Conservation (phyloP, 2,329 filamentous ascomycete genomes). For the Xylariaceae sp. region DNA sequence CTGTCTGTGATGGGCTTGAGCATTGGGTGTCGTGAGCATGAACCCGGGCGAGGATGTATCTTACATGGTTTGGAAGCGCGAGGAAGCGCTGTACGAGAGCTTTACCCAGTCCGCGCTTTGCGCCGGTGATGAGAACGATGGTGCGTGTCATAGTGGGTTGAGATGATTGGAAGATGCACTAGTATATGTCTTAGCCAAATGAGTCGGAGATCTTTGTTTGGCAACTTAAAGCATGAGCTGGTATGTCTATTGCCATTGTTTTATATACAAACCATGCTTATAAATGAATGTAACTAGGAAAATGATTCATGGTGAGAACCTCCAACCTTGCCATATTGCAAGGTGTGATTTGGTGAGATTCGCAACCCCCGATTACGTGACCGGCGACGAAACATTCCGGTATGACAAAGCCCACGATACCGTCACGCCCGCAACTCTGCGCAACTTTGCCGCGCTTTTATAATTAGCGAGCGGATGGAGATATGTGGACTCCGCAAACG, state of each 20-base stretch:
- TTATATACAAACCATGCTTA: background rate
- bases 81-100: conserved; percentile 47
- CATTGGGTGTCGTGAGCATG: background rate
- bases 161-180: background rate
- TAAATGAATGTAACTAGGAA: background rate
- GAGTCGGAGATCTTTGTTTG: too few species aligned
- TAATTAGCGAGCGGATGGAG: background rate
- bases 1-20: conserved; percentile 36
- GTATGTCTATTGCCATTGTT: too few species aligned
- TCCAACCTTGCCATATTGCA: too few species aligned
- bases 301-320: background rate
- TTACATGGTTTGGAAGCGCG: conserved; percentile 60
- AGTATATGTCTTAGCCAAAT: too few species aligned
- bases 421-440: background rate
- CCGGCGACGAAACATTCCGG: background rate
- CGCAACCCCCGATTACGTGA: conserved; percentile 19
- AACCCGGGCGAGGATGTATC: background rate
- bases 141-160: conserved; percentile 16
- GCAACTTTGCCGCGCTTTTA: conserved; percentile 4
- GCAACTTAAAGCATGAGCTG: too few species aligned
- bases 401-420: conserved; percentile 12
- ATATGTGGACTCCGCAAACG: background rate
- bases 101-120: conserved; percentile 48
- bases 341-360: too few species aligned
- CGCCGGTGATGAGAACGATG: conserved; percentile 48